Base-by-base conservation (phyloP, 176 grass and related monocot species). In the Oryza officinalis region DNA sequence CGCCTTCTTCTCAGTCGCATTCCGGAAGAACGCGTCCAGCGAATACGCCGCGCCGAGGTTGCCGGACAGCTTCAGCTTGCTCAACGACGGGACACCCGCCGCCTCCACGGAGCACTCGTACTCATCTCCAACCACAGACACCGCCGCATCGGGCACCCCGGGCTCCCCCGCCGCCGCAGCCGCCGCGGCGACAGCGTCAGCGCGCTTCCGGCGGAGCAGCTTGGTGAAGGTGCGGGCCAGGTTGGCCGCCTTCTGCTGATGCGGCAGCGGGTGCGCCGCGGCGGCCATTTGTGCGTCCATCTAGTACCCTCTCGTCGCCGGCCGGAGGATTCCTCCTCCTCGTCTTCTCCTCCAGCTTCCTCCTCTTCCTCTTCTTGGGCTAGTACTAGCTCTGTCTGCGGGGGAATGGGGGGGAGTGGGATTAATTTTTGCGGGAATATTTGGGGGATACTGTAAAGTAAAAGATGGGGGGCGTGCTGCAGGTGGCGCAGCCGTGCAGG, bases 41-140 rank as follows among this genome's bases (percentile, higher is more conserved):
- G 91, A 74, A 37, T 94, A 94, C 1, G 87, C 86, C 27, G 68
- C 84, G 61, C 75, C 80, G 13, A 97, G 91, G 82, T 97, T 94
- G 1, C 87, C 87, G 0, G 94, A 94, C 14, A 97, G 75, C 79
- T 97, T 97, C 30, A 96, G 87, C 88, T 94, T 96, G 81, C 77
- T 80, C 31, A 94, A 76, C 20, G 85, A 83, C 69, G 80, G 84
- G 17, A 87, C 69, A 50, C 37, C 37, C 37, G 60, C 6, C 13
- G 50, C 27, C 4, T 91, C 91, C 20, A 87, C 18, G 44, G 45
- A 74, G 10, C 37, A 80, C 25, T 75, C 85, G 25, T 75, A 81
- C 25, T 68, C 81, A 25, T 85, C 81, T 2, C 22, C 59, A 0
- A 41, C 4, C 1, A 79, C 79, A 12, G 77, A 72, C 5, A 63